Percentiles rank a stretch among this genome's conserved stretches.
phyloP scores from a whole-genome alignment of 495 filamentous ascomycete species.

The Cryomyces minteri region DNA sequence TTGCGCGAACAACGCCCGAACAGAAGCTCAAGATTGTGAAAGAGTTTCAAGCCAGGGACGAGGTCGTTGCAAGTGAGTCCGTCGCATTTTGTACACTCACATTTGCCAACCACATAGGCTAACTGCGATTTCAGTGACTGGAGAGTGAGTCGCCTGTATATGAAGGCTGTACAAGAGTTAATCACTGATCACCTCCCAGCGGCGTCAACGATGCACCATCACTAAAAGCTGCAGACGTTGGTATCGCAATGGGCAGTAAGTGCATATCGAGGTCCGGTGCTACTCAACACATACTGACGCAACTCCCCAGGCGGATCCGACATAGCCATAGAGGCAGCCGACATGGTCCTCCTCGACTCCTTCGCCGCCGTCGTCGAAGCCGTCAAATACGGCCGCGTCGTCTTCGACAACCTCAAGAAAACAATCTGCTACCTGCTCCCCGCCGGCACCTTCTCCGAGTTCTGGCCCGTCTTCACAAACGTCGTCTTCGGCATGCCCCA shows the following conservation, averaged over 20 bases:
- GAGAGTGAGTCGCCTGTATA: no score
- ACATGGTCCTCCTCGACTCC: slow-evolving; percentile 10
- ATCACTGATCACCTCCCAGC: no score
- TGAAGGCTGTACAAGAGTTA: no score
- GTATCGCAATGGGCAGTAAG: slow-evolving; percentile 7
- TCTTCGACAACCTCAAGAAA: slow-evolving; percentile 14
- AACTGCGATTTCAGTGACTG: slow-evolving; percentile 3
- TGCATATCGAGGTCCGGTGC: no score
- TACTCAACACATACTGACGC: no score
- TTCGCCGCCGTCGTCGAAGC: slow-evolving; percentile 9
- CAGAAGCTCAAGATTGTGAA: slow-evolving; percentile 12
- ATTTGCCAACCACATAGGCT: no score
- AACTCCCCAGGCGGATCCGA: slow-evolving; percentile 4
- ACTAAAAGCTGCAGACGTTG: slow-evolving; percentile 10
- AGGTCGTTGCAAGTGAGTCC: slow-evolving; percentile 1
- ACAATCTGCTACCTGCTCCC: slow-evolving; percentile 13
- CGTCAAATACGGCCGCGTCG: slow-evolving; percentile 9
- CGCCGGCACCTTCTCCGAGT: slow-evolving; percentile 19
- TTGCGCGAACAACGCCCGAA: slow-evolving; percentile 11
- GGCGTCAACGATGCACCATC: slow-evolving; percentile 13
- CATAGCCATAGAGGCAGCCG: slow-evolving; percentile 12
- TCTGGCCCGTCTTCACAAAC: slow-evolving; percentile 21
- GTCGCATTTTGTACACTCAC: no score
- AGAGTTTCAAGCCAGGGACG: slow-evolving; percentile 6
- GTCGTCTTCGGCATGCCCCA: slow-evolving; percentile 22